Evolutionary conservation across 495 filamentous ascomycete genomes (phyloP).

Genomic region (Amniculicola lignicola): DNA sequence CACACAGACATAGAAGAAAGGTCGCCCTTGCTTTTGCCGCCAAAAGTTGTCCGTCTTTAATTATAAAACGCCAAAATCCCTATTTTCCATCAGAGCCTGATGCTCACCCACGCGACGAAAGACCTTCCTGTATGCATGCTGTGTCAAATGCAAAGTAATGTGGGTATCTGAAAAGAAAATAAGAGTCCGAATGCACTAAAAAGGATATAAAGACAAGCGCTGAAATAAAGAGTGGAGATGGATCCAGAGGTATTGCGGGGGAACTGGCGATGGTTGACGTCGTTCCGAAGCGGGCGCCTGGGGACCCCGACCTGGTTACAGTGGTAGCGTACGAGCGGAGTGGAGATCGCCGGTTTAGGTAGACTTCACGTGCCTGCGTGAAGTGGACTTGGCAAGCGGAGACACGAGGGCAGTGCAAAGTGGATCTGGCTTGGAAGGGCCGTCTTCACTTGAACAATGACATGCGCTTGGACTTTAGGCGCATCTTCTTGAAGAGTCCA

Average conservation of each 20-base stretch:
- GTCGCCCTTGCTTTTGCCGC: constrained; percentile 16
- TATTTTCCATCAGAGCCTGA: not conserved
- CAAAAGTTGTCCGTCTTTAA: not conserved
- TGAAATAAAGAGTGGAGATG: constrained; percentile 20
- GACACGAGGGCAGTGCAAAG: not conserved
- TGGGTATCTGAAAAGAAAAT: constrained; percentile 14
- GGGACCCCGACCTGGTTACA: not conserved
- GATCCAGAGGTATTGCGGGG: not conserved
- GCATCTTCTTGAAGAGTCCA: constrained; percentile 22
- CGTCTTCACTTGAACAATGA: constrained; percentile 23
- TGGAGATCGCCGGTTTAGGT: not conserved
- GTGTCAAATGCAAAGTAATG: not conserved
- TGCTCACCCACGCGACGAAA: not conserved
- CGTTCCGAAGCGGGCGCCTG: not conserved
- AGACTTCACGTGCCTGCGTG: not conserved
- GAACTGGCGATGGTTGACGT: not conserved
- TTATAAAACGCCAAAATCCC: constrained; percentile 12
- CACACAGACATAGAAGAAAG: too few species aligned
- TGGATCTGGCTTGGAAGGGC: not conserved
- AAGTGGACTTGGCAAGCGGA: not conserved
- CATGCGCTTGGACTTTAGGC: constrained; percentile 20
- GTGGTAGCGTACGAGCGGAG: not conserved
- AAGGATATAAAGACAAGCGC: not conserved
- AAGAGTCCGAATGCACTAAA: not conserved
- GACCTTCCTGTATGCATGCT: not conserved